phyloP scores from a whole-genome alignment of 495 filamentous ascomycete genomes.

The Lasiosphaeris hirsuta region DNA sequence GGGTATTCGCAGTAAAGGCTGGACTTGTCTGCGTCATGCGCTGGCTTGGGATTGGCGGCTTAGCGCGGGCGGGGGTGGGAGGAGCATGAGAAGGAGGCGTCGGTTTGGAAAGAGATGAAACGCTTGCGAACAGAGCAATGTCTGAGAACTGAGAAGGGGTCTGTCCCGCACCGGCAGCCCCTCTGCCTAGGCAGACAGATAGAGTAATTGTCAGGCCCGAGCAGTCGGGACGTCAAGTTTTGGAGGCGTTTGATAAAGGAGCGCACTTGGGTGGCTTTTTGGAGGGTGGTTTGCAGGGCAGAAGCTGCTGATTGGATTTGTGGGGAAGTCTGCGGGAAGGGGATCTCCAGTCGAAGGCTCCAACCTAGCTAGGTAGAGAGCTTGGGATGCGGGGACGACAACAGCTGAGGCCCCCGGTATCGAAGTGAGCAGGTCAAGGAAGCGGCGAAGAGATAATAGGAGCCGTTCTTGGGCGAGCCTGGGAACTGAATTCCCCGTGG shows the following conservation, averaged over 20 bases:
- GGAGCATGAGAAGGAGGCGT: slow-evolving; percentile 14
- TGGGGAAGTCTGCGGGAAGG: no score
- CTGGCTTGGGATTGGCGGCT: slow-evolving; percentile 11
- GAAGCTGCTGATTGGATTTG: neutral
- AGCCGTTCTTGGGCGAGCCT: no score
- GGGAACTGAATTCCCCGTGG: no score
- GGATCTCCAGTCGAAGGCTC: no score
- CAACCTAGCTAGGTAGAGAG: no score
- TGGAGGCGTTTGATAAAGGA: neutral
- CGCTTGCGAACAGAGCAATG: slow-evolving; percentile 10
- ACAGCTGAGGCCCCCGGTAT: no score
- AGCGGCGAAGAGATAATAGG: no score
- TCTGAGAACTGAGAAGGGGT: slow-evolving; percentile 12
- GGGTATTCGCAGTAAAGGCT: slow-evolving; percentile 15
- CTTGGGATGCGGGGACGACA: no score
- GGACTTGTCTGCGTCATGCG: neutral
- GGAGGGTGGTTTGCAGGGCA: slow-evolving; percentile 1
- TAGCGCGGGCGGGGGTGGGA: slow-evolving; percentile 12
- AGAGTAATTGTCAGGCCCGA: neutral
- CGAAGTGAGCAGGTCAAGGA: no score
- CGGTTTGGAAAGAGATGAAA: slow-evolving; percentile 16
- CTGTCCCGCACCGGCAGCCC: neutral
- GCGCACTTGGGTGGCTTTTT: neutral
- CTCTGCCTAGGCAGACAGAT: slow-evolving; percentile 13
- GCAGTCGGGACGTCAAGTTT: neutral